These are phyloP conservation scores for Phytophthora ohioensis DNA, from an alignment of 352 stramenopile species.

Conservation along the genomic window DNA sequence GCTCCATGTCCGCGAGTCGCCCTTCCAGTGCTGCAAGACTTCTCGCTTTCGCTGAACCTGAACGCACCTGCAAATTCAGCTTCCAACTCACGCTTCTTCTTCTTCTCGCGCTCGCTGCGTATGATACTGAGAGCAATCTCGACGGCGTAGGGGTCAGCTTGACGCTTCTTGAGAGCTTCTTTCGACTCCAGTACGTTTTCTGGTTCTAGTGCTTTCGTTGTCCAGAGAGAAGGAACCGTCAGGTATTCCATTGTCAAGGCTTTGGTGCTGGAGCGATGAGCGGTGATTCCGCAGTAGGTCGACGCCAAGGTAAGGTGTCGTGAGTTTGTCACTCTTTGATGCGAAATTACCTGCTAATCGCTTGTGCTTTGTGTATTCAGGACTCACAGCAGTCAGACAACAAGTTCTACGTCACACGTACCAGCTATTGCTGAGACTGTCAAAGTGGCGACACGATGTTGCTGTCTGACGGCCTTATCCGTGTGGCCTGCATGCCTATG, in stretches of 20 bases:
- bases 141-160: slow-evolving; percentile 88
- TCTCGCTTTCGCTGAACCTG: slow-evolving; percentile 92
- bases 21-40: slow-evolving; percentile 83
- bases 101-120: slow-evolving; percentile 83
- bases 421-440: slow-evolving; percentile 89
- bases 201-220: slow-evolving; percentile 36
- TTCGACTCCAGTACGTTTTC: slow-evolving; percentile 63
- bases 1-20: slow-evolving; percentile 93
- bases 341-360: no score
- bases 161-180: slow-evolving; percentile 50
- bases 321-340: no score
- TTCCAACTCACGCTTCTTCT: slow-evolving; percentile 92
- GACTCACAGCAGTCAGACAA: slow-evolving; percentile 46
- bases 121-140: slow-evolving; percentile 95
- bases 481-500: slow-evolving; percentile 83
- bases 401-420: slow-evolving; percentile 94
- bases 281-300: slow-evolving; percentile 38
- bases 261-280: slow-evolving; percentile 41
- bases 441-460: slow-evolving; percentile 88
- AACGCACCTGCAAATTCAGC: slow-evolving; percentile 93
- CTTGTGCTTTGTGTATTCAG: no score
- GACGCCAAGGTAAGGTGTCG: no score
- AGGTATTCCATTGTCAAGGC: slow-evolving; percentile 62
- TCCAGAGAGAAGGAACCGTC: slow-evolving; percentile 18
- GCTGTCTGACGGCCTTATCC: slow-evolving; percentile 94